Conservation (phyloP, 441 rosid genomes). For the Breynia disticha region DNA sequence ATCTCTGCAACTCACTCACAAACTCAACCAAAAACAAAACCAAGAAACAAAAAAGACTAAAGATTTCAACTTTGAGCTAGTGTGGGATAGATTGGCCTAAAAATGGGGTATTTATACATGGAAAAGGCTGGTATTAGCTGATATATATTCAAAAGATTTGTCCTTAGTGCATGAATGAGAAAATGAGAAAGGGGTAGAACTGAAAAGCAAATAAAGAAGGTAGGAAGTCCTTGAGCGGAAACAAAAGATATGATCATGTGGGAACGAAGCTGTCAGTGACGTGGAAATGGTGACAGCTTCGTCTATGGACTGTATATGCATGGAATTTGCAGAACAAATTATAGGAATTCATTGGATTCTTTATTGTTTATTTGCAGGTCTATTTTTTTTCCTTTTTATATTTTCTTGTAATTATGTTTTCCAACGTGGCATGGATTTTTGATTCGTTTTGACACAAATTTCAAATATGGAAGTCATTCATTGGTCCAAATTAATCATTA, state of each 20-base stretch:
- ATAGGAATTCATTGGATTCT: neutral
- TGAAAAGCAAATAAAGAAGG: neutral
- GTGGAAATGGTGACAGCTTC: constrained; percentile 11
- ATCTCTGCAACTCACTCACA: constrained; percentile 18
- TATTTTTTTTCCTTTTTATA: neutral
- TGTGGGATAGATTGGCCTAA: neutral
- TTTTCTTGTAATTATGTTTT: too few species aligned
- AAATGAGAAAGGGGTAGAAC: neutral
- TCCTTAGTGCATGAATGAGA: constrained; percentile 5
- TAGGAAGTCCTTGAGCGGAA: neutral
- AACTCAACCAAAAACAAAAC: constrained; percentile 4
- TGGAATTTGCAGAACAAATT: neutral
- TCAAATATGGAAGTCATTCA: too few species aligned
- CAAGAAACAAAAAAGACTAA: constrained; percentile 1
- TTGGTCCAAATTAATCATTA: too few species aligned
- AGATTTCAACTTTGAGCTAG: constrained; percentile 5
- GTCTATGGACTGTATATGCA: neutral
- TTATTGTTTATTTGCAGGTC: neutral
- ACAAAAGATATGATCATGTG: constrained; percentile 12
- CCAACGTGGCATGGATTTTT: too few species aligned
- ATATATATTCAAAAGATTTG: constrained; percentile 9
- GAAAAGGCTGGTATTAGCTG: neutral
- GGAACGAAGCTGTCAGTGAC: constrained; percentile 36
- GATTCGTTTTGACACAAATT: too few species aligned
- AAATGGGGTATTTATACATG: constrained; percentile 10